A percentile compares a stretch with the other conserved stretches of the same genome.
Conservation (phyloP, 2,329 filamentous ascomycete species). For the Lachnellula hyalina region DNA sequence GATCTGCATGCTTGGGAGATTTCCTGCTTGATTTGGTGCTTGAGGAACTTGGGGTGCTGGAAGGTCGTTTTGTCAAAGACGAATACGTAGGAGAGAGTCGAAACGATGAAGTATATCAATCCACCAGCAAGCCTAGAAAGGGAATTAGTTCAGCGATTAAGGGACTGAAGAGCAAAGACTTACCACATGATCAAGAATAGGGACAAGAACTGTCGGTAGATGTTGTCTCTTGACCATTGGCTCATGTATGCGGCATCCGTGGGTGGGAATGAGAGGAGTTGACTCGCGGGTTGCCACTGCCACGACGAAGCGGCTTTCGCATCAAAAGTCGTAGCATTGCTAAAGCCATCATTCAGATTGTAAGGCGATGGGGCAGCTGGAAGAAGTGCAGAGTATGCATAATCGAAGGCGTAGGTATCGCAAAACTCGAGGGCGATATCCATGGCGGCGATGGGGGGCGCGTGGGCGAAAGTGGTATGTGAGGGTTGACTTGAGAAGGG, state of each 20-base stretch:
- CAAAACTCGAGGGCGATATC: slow-evolving; percentile 84
- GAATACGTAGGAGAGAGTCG: slow-evolving; percentile 77
- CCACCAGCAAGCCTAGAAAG: slow-evolving; percentile 72
- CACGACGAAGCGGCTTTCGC: slow-evolving; percentile 53
- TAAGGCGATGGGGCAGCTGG: slow-evolving; percentile 53
- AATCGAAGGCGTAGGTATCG: slow-evolving; percentile 79
- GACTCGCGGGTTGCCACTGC: slow-evolving; percentile 67
- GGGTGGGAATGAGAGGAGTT: slow-evolving; percentile 65
- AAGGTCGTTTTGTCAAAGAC: slow-evolving; percentile 89
- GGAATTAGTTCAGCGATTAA: slow-evolving; percentile 6
- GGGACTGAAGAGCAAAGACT: slow-evolving; percentile 24
- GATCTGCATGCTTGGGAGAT: slow-evolving; percentile 72
- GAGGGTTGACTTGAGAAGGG: not conserved
- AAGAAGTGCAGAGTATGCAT: slow-evolving; percentile 66
- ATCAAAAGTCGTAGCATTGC: slow-evolving; percentile 50
- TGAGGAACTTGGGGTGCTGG: slow-evolving; percentile 88
- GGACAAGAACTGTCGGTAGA: slow-evolving; percentile 66
- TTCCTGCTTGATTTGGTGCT: slow-evolving; percentile 84
- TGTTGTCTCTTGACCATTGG: slow-evolving; percentile 70
- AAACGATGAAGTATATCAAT: slow-evolving; percentile 78
- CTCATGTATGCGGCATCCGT: slow-evolving; percentile 75
- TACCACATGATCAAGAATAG: slow-evolving; percentile 86
- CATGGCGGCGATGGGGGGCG: slow-evolving; percentile 51
- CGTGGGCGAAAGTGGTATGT: not conserved
- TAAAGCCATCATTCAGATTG: slow-evolving; percentile 43